Base-by-base conservation (phyloP, 139 green algal genomes). In the Chlamydomonas sphaeroides region DNA sequence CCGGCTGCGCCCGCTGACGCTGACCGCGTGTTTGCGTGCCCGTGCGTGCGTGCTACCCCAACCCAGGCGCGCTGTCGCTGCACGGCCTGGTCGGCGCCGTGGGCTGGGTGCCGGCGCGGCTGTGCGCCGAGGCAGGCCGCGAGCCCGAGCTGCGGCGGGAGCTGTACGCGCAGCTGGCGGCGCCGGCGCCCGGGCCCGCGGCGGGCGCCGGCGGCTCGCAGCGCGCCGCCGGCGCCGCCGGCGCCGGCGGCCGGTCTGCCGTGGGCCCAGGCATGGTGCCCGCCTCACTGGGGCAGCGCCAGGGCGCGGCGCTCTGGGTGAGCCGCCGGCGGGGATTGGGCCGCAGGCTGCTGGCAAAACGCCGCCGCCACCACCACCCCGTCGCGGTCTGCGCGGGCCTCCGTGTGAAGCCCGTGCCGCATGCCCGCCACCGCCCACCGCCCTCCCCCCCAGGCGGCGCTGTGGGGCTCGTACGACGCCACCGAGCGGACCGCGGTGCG, bases 261-360 rank as follows among this genome's bases (percentile, higher is more conserved):
- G n/a, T n/a, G n/a, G n/a, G n/a, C n/a, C n/a, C n/a, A n/a, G 91
- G 94, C 41, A 78, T 98, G 57, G 89, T 98, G 32, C 85, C 90
- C 0, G 5, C 77, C 15, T 84, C 86, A 62, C 65, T 94, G 68
- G 35, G 76, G 3, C 39, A 76, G 7, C 80, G 65, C 20, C 71
- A 83, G 38, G 62, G 71, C 25, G 82, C 79, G 51, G 79, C 71
- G 30, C 68, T 73, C 23, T 91, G 78, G 85, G 75, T 94, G 86
- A 88, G 86, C 67, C 6, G 56, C 11, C 5, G 25, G 15, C 25
- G 56, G 56, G 45, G 45, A n/a, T n/a, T n/a, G n/a, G n/a, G n/a
- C n/a, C n/a, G n/a, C n/a, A n/a, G n/a, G n/a, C n/a, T n/a, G n/a
- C n/a, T n/a, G n/a, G n/a, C n/a, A n/a, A n/a, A n/a, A n/a, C n/a